phyloP scores from a whole-genome alignment of 2,329 filamentous ascomycete genomes.

The Fonsecaea nubica region DNA sequence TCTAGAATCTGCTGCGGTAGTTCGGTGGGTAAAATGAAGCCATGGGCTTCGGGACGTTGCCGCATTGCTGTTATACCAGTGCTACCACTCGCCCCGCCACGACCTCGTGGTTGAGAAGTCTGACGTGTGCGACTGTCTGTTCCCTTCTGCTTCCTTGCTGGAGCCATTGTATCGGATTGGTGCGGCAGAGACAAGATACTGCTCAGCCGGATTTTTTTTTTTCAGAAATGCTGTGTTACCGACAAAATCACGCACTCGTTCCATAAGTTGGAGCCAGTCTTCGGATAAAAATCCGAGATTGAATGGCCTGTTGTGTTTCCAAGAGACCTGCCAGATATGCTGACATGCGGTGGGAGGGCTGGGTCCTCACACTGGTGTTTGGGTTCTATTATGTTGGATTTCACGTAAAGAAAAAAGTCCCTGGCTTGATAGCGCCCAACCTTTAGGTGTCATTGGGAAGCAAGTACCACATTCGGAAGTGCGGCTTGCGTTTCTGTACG shows the following conservation, averaged over 20 bases:
- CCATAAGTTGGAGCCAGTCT: constrained; percentile 10
- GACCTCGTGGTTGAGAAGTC: constrained; percentile 4
- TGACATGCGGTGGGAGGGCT: constrained; percentile 3
- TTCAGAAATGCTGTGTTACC: constrained; percentile 14
- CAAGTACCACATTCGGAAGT: background rate
- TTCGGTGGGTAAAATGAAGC: constrained; percentile 51
- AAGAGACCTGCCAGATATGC: constrained; percentile 3
- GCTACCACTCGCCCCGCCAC: background rate
- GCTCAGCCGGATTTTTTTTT: background rate
- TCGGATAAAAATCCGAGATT: constrained; percentile 29
- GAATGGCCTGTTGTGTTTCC: constrained; percentile 15
- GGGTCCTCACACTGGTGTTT: background rate
- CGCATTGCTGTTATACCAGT: constrained; percentile 2
- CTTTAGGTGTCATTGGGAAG: background rate
- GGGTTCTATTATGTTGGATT: background rate
- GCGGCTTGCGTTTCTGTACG: background rate
- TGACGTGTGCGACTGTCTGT: constrained; percentile 11
- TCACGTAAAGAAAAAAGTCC: background rate
- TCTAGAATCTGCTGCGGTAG: constrained; percentile 75
- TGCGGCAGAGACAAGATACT: background rate
- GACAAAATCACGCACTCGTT: constrained; percentile 2
- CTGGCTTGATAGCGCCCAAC: background rate
- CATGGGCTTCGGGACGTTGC: constrained; percentile 13
- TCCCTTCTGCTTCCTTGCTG: constrained; percentile 25
- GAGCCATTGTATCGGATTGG: constrained; percentile 21